Conservation (phyloP, 2,329 filamentous ascomycete genomes). For the Thielaviopsis punctulata region DNA sequence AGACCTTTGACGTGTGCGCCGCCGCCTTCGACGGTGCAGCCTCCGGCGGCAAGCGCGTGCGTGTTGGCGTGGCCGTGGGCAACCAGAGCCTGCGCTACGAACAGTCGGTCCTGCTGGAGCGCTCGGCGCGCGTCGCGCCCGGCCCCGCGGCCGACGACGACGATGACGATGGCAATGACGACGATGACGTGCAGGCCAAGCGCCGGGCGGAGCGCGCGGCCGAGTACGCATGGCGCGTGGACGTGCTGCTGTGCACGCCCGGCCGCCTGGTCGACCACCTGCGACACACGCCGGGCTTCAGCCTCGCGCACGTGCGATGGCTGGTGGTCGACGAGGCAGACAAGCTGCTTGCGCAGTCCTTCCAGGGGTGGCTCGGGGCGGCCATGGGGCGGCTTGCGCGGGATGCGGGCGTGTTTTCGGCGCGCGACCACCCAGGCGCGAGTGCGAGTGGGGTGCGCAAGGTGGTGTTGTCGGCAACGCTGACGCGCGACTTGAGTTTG, state of each 20-base stretch:
- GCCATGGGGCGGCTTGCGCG: constrained; percentile 42
- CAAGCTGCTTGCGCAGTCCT: constrained; percentile 76
- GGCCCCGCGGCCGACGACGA: constrained; percentile 22
- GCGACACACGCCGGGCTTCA: constrained; percentile 67
- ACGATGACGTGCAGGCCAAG: constrained; percentile 23
- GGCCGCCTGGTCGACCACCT: constrained; percentile 86
- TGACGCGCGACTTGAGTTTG: constrained; percentile 73
- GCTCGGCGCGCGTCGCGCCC: constrained; percentile 32
- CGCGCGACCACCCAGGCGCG: constrained; percentile 28
- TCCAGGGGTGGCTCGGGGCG: constrained; percentile 72
- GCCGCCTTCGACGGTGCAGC: constrained; percentile 35
- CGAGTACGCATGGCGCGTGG: constrained; percentile 53
- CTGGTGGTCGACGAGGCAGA: constrained; percentile 89
- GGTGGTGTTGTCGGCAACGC: constrained; percentile 76
- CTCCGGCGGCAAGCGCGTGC: constrained; percentile 44
- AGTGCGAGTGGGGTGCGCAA: constrained; percentile 49
- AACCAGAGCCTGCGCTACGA: constrained; percentile 57
- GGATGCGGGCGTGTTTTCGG: constrained; percentile 3
- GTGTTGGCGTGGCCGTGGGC: constrained; percentile 68
- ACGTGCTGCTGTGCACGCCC: constrained; percentile 81
- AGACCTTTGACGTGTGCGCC: constrained; percentile 59
- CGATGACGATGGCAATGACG: constrained; percentile 18
- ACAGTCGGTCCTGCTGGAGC: constrained; percentile 30
- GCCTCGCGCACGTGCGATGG: constrained; percentile 64
- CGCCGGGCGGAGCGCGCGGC: constrained; percentile 45